These are phyloP conservation scores for Myxozyma geophila DNA, from an alignment of 805 yeast genomes.

Conservation along the genomic window DNA sequence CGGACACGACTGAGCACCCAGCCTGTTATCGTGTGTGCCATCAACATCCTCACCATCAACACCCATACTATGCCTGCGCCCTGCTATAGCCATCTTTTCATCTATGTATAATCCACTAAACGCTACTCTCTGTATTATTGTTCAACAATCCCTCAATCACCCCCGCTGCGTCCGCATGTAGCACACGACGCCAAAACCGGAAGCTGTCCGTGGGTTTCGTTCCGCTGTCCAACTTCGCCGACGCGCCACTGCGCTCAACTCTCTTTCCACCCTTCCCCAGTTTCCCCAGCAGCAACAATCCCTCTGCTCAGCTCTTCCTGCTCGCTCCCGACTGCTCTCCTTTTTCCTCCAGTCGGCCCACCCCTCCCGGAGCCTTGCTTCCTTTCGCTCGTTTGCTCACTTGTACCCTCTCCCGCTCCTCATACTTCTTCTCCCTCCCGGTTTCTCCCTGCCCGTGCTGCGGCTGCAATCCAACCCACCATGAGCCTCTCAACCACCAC, in stretches of 20 bases:
- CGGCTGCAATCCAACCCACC: not conserved
- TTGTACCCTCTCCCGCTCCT: not conserved
- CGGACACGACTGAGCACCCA: too few relatives aligned
- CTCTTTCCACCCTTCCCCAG: constrained; percentile 1
- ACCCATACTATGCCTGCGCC: too few relatives aligned
- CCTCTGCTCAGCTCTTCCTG: not conserved
- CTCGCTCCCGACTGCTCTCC: not conserved
- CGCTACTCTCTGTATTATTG: too few relatives aligned
- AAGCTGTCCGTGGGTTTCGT: not conserved
- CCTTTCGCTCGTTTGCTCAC: not conserved
- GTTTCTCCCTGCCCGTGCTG: not conserved
- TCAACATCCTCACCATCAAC: too few relatives aligned
- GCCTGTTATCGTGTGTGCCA: too few relatives aligned
- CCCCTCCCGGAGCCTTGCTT: not conserved
- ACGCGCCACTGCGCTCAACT: constrained; percentile 1
- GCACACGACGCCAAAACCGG: too few relatives aligned
- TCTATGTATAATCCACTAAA: too few relatives aligned
- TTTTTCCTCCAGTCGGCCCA: not conserved
- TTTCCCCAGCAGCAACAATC: not conserved
- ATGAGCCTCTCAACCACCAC: constrained; percentile 19
- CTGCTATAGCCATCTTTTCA: too few relatives aligned
- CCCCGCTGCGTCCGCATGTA: too few relatives aligned
- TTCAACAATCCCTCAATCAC: too few relatives aligned
- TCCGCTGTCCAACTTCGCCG: not conserved
- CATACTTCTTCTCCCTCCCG: not conserved